Base-by-base conservation (phyloP, 768 basidiomycete species). In the Leucocoprinus sp. region DNA sequence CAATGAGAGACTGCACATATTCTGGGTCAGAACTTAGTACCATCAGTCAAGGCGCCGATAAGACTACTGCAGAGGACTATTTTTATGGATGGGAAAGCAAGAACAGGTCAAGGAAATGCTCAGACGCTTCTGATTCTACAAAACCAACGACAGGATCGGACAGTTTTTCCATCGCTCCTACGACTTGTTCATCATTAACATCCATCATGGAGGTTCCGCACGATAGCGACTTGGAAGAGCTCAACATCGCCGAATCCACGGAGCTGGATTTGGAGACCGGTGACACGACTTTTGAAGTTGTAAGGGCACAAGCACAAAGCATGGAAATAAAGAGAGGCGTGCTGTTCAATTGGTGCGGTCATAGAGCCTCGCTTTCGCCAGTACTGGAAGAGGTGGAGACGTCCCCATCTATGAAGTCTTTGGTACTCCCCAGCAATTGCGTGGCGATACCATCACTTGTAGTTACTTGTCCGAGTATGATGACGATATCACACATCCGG, bases 281-380 rank as follows among this genome's bases (percentile, higher is more conserved):
- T 15, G 54, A 57, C 22, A 46, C 52, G 42, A 58, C 57, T 1
- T 74, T 70, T 50, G 72, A 75, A 49, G 60, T 75, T 36, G 65
- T 63, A 51, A 65, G 71, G 9, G 74, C 64, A 2, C 73, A 70
- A 38, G 68, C 72, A 37, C 69, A 65, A 54, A 77, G 73, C 49
- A 60, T 77, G 55, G 70, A 74, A 53, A 61, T 75, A 49, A 70
- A 73, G 58, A 68, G 64, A 55, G 73, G 69, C 3, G 60, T 71
- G 37, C 52, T 76, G 21, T 52, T 75, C 24, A 59, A 64, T 49
- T 69, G 51, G 48, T 54, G 34, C 37, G 17, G 15, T 11, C 19
- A 18, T 37, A 24, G 29, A 37, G 27, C 22, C 35, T 31, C 26
- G 6, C 23, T 43, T 23, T 27, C 38, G 8, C 37, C 46, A 5